phyloP scores from a whole-genome alignment of 2,329 filamentous ascomycete species.

The Verticillium klebahnii region DNA sequence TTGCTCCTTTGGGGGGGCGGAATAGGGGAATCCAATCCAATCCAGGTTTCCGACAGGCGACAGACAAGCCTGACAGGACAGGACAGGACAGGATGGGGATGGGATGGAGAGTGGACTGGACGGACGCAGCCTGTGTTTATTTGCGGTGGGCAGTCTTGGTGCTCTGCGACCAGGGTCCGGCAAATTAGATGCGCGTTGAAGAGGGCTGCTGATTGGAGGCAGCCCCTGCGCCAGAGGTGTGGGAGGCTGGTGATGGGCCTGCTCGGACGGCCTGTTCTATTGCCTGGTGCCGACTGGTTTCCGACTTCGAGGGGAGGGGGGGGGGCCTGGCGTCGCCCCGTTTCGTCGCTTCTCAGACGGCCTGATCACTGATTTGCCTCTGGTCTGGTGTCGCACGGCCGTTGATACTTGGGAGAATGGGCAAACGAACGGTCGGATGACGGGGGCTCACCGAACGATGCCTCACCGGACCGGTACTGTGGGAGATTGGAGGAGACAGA shows the following conservation, averaged over 20 bases:
- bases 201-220: constrained; percentile 10
- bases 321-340: neutral
- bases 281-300: neutral
- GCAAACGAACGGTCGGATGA: neutral
- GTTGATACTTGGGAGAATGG: neutral
- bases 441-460: neutral
- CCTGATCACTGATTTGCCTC: neutral
- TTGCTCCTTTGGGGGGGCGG: neutral
- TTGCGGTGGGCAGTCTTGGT: constrained; percentile 19
- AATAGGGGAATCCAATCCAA: neutral
- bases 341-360: neutral
- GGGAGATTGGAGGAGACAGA: neutral
- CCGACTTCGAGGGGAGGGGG: neutral
- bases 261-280: neutral
- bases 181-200: constrained; percentile 33
- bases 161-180: constrained; percentile 17
- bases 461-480: neutral
- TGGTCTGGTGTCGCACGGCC: neutral
- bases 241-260: neutral
- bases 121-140: constrained; percentile 20
- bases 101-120: neutral
- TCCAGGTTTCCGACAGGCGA: neutral
- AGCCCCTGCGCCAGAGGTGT: neutral
- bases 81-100: neutral
- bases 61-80: neutral